A percentile compares a stretch with the other conserved stretches of the same genome.
These are phyloP conservation scores for Fusarium sp. DNA, from an alignment of 2,329 filamentous ascomycete species.

Conservation along the genomic window DNA sequence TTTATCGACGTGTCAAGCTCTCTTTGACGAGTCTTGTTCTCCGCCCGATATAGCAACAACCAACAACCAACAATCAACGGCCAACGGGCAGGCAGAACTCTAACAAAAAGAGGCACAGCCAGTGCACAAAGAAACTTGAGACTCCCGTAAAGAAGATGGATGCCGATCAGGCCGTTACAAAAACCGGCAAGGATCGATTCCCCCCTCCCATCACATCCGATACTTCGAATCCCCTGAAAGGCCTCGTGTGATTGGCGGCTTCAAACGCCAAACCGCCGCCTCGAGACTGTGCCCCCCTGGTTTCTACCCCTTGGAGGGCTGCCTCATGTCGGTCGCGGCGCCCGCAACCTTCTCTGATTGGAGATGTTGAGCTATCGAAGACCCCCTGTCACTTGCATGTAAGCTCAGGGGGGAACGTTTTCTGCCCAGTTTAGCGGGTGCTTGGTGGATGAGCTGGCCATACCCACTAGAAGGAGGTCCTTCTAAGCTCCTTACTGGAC, in stretches of 20 bases:
- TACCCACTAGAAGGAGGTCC: conserved; percentile 38
- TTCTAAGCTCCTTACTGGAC: conserved; percentile 42
- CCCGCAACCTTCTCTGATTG: conserved; percentile 44
- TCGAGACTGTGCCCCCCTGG: conserved; percentile 34
- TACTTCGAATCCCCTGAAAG: conserved; percentile 42
- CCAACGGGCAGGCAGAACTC: background rate
- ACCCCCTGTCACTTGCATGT: conserved; percentile 38
- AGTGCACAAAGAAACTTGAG: conserved; percentile 21
- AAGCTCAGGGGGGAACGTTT: conserved; percentile 23
- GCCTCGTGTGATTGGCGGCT: conserved; percentile 43
- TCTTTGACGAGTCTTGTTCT: conserved; percentile 18
- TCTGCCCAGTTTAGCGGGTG: conserved; percentile 14
- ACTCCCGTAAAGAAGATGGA: conserved; percentile 30
- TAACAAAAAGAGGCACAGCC: conserved; percentile 30
- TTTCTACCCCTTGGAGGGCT: conserved; percentile 36
- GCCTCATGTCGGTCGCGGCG: conserved; percentile 44
- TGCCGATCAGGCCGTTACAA: conserved; percentile 46
- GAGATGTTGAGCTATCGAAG: conserved; percentile 26
- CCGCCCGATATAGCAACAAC: conserved; percentile 25
- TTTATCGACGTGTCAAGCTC: conserved; percentile 29
- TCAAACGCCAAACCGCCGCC: conserved; percentile 41
- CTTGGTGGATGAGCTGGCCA: conserved; percentile 35
- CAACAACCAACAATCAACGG: background rate
- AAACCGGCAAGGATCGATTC: conserved; percentile 41
- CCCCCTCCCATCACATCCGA: conserved; percentile 37